These are phyloP conservation scores for Narthecium ossifragum DNA, from an alignment of 106 monocot genomes.

Conservation along the genomic window DNA sequence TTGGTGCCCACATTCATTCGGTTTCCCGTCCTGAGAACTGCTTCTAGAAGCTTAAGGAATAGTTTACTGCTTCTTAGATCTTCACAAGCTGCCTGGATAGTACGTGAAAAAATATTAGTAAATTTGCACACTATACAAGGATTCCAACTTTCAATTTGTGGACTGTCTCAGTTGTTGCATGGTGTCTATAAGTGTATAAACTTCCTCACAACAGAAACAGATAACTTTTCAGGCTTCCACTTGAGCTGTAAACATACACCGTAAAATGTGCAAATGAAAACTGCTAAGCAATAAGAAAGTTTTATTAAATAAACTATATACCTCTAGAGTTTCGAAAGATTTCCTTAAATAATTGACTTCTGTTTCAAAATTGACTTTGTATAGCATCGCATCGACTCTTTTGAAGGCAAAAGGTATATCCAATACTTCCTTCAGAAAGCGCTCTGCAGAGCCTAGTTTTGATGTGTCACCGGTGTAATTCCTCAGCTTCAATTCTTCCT, in stretches of 20 bases:
- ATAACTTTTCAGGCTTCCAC: too few relatives aligned
- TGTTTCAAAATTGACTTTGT: conserved; percentile 73
- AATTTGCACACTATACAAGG: too few relatives aligned
- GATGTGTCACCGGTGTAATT: conserved; percentile 57
- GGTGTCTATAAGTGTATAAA: too few relatives aligned
- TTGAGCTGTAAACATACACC: too few relatives aligned
- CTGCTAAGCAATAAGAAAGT: neutral
- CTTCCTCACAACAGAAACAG: too few relatives aligned
- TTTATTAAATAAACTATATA: conserved; percentile 15
- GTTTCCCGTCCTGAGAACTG: conserved; percentile 71
- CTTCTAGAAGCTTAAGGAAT: conserved; percentile 71
- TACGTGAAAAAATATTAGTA: conserved; percentile 1
- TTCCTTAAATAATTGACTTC: conserved; percentile 59
- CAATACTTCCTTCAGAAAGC: conserved; percentile 63
- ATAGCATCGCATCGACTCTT: conserved; percentile 81
- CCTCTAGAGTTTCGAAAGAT: conserved; percentile 66
- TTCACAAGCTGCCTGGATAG: conserved; percentile 62
- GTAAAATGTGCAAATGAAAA: neutral
- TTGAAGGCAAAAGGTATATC: conserved; percentile 79
- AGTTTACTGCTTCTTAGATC: conserved; percentile 64
- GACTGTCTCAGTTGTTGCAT: too few relatives aligned
- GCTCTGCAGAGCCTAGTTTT: conserved; percentile 62
- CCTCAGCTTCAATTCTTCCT: conserved; percentile 71
- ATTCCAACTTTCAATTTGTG: too few relatives aligned
- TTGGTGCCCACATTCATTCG: conserved; percentile 83